Base-by-base conservation (phyloP, 2,329 filamentous ascomycete species). In the Nemania serpens region DNA sequence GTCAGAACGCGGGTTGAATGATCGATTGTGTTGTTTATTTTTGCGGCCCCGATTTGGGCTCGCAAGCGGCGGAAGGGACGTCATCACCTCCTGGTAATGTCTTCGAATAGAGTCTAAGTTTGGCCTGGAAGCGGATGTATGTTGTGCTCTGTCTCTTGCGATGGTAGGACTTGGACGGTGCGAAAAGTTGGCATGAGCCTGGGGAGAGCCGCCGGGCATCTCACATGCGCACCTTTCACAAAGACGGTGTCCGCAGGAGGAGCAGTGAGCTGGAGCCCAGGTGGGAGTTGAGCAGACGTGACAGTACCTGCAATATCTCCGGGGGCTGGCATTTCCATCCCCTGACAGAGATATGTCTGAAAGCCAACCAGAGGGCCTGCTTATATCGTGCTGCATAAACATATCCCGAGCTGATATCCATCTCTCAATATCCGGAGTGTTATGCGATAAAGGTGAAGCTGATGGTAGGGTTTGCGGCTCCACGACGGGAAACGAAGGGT, bases 221-320 rank as follows among this genome's bases (percentile, higher is more conserved):
- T 79, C 75, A 45, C 73, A 75, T 9, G 70, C 73, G 64, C 83
- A 85, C 56, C 79, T 79, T 34, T 71, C 63, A 65, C 83, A 86
- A 15, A 82, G 76, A 10, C 74, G 76, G 68, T 86, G 84, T 1
- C 80, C 81, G 64, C 83, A 86, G 43, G 76, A 76, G 33, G 74
- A 68, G 64, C 82, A 86, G 47, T 75, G 75, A 9, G 72, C 72
- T 33, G 74, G 72, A 12, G 74, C 71, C 46, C 68, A 73, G 39
- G 79, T 75, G 42, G 72, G 73, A 46, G 76, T 75, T 12, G 77
- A 78, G 65, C 83, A 86, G 10, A 81, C 71, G 65, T 85, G 83
- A 61, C 83, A 86, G 25, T 79, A 70, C 54, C 75, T 77, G 42
- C 70, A 68, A 45, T 63, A 69, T 59, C 66, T 62, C 60, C 58